phyloP scores from a whole-genome alignment of 352 stramenopile genomes.

The Pythium volutum region DNA sequence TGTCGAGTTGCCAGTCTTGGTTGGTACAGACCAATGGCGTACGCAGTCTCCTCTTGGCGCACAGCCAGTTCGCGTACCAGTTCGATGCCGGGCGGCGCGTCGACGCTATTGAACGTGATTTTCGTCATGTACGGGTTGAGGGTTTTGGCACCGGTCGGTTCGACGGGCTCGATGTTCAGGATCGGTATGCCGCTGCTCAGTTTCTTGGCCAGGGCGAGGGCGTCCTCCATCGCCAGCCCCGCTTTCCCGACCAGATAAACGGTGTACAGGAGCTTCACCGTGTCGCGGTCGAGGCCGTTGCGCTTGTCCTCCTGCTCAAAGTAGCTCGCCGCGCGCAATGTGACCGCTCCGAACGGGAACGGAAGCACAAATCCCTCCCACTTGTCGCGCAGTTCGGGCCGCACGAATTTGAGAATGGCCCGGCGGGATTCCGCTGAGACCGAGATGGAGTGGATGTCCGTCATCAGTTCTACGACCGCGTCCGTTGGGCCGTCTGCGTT shows the following conservation, averaged over 20 bases:
- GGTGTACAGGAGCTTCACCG: background rate
- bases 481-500: background rate
- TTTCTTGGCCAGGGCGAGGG: background rate
- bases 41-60: background rate
- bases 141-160: slow-evolving; percentile 2
- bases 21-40: background rate
- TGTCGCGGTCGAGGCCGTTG: background rate
- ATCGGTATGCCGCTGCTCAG: slow-evolving; percentile 1
- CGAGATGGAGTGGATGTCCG: background rate
- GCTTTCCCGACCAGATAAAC: slow-evolving; percentile 2
- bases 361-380: background rate
- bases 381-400: slow-evolving; percentile 12
- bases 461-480: background rate
- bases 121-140: slow-evolving; percentile 10
- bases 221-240: background rate
- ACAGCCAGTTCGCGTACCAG: background rate
- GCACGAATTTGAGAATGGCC: slow-evolving; percentile 7
- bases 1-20: slow-evolving; percentile 1
- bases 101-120: slow-evolving; percentile 3
- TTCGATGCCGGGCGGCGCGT: background rate
- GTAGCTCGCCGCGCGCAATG: background rate
- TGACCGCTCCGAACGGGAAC: slow-evolving; percentile 7
- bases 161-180: slow-evolving; percentile 5
- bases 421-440: slow-evolving; percentile 6
- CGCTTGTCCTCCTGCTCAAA: slow-evolving; percentile 7